phyloP scores from a whole-genome alignment of 352 stramenopile genomes.

The Phytophthora meadii region DNA sequence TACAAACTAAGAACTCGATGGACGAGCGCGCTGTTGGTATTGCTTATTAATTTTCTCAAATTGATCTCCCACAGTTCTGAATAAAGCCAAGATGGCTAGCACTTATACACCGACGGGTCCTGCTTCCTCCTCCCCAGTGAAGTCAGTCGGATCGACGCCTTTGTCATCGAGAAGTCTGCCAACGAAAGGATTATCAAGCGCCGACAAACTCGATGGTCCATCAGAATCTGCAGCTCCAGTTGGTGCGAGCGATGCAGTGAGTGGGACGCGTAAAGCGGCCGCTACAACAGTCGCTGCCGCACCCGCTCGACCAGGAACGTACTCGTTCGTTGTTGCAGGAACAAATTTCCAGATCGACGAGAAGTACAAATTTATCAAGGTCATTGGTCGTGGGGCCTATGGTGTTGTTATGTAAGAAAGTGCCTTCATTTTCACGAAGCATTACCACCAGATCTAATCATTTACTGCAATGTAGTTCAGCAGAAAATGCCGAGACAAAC shows the following conservation, averaged over 20 bases:
- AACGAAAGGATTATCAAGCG: constrained; percentile 17
- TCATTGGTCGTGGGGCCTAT: constrained; percentile 95
- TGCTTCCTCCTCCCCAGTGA: constrained; percentile 37
- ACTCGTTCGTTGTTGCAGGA: constrained; percentile 87
- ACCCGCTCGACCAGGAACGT: constrained; percentile 57
- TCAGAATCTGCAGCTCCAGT: constrained; percentile 24
- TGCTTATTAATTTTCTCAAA: constrained; percentile 31
- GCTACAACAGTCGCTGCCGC: constrained; percentile 10
- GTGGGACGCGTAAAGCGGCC: constrained; percentile 14
- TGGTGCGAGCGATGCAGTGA: constrained; percentile 22
- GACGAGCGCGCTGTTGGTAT: constrained; percentile 1
- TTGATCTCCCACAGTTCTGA: constrained; percentile 11
- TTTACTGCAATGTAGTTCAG: constrained; percentile 53
- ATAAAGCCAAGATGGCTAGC: constrained; percentile 34
- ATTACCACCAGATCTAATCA: constrained; percentile 5
- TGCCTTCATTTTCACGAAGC: constrained; percentile 1
- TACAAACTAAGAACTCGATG: constrained; percentile 27
- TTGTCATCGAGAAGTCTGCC: constrained; percentile 20
- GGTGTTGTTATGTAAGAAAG: constrained; percentile 92
- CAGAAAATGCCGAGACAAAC: constrained; percentile 79
- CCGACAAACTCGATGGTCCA: constrained; percentile 1
- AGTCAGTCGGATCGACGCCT: constrained; percentile 24
- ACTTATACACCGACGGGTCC: constrained; percentile 24
- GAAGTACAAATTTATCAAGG: constrained; percentile 96
- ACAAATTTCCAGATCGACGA: constrained; percentile 93